Evolutionary conservation across 257 asterid genomes (phyloP), one percentile per base, ranked within the genome.

Genomic region (Plantago ovata): DNA sequence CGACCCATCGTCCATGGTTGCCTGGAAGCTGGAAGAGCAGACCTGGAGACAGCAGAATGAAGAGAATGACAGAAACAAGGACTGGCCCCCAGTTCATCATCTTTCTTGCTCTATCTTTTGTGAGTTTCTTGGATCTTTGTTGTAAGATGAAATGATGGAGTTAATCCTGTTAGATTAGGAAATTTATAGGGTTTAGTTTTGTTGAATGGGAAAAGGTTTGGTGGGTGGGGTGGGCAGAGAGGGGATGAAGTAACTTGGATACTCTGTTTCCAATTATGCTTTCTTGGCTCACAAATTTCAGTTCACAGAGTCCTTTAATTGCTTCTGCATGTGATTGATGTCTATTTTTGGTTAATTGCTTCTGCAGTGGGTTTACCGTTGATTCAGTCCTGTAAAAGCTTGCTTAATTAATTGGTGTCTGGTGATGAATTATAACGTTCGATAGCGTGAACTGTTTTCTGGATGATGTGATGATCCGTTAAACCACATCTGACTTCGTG

Each of bases 11-110:
- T 10, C 56, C 56, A 0, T 48, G 75, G 62, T 63, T 80, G 7
- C 79, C 85, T 0, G 89, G 85, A 5, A 81, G 52, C 63, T 81
- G 85, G 55, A 82, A 79, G 20, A 82, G 69, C 57, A 79, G 40
- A 16, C 89, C 89, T 0, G 89, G 84, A 20, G 84, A 76, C 10
- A 82, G 48, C 24, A 82, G 59, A 7, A 77, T 75, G 57, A 82
- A 82, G 58, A 79, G 78, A 53, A 82, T 40, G 58, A 70, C 83
- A 1, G 77, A 47, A 46, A 79, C 80, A 10, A 82, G 60, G 10
- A 79, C 67, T 7, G 82, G 82, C 0, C 79, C 86, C 84, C 81
- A 79, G 55, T 79, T 75, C 20, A 74, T 57, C 83, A 78, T 78
- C n/a, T 24, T 61, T n/a, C 9, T 24, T 38, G 19, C 19, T 10